Evolutionary conservation across 345 rosid genomes (phyloP).

Genomic region (Corchorus capsularis): DNA sequence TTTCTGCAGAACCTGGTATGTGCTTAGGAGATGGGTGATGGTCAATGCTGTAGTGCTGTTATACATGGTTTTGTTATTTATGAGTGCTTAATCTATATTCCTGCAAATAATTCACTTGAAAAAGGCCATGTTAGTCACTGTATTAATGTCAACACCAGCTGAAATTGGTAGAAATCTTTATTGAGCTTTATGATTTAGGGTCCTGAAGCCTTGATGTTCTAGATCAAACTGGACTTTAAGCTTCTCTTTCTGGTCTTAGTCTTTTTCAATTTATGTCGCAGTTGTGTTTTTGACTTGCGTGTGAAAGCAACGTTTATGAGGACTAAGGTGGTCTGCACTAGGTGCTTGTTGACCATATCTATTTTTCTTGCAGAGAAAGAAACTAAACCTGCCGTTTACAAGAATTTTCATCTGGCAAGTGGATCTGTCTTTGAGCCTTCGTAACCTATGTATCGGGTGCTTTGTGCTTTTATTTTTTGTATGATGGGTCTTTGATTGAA

Average conservation of each 20-base stretch:
- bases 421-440: conserved; percentile 37
- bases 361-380: conserved; percentile 20
- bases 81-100: neutral
- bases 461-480: neutral
- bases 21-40: conserved; percentile 37
- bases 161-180: conserved; percentile 1
- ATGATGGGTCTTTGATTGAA: neutral
- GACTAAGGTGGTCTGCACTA: neutral
- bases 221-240: conserved; percentile 4
- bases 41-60: neutral
- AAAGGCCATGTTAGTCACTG: too few relatives aligned
- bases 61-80: neutral
- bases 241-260: neutral
- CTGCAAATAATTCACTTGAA: neutral
- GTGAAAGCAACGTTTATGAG: neutral
- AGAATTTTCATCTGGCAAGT: conserved; percentile 40
- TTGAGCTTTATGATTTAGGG: neutral
- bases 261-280: neutral
- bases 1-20: conserved; percentile 39
- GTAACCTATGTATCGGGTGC: conserved; percentile 54
- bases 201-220: conserved; percentile 10
- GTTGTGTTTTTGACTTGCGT: neutral
- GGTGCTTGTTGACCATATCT: conserved; percentile 13
- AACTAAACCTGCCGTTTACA: conserved; percentile 24
- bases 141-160: too few relatives aligned